Base-by-base conservation (phyloP, 2,329 filamentous ascomycete species). In the Colletotrichum caudatum region DNA sequence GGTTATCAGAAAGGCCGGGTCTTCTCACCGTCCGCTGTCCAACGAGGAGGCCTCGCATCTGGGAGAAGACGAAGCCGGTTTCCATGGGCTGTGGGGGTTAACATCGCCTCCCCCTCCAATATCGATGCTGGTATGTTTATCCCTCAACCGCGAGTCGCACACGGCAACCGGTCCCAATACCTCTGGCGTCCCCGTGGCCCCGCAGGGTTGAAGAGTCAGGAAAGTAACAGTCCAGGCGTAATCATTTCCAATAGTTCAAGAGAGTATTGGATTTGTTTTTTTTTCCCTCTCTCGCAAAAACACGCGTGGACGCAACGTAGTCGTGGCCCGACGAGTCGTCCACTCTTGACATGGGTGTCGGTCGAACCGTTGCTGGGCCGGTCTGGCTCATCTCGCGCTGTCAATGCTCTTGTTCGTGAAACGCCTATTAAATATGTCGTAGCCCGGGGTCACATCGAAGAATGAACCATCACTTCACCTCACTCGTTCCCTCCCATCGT, bases 311-410 rank as follows among this genome's bases (percentile, higher is more conserved):
- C 41, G 44, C 35, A 26, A 20, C 44, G 51, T 29, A 41, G 58
- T 33, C 65, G 53, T 64, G 65, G 59, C 35, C 35, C 53, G 18
- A 37, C 1, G 37, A 12, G 41, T 26, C 23, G 41, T 26, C 23
- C 51, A 63, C 56, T 71, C 64, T 71, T 64, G n/a, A 48, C 65
- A 69, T 69, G 65, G 69, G 50, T 71, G 46, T 29, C 59, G 63
- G 64, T 60, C 53, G 59, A 69, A 56, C 37, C 23, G 53, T 71
- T 46, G 35, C 41, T 44, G 53, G 46, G 44, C 46, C 58, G 26
- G 26, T 20, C 53, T 35, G 37, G 46, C 51, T 61, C 64, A 41
- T 67, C 68, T 53, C 57, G 33, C 44, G 29, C 41, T 35, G 12
- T 26, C 39, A 18, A 51, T 37, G 64, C 35, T 58, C 50, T 61